phyloP scores from a whole-genome alignment of 208 protist genomes.

The Trypanosomatidae sp. region DNA sequence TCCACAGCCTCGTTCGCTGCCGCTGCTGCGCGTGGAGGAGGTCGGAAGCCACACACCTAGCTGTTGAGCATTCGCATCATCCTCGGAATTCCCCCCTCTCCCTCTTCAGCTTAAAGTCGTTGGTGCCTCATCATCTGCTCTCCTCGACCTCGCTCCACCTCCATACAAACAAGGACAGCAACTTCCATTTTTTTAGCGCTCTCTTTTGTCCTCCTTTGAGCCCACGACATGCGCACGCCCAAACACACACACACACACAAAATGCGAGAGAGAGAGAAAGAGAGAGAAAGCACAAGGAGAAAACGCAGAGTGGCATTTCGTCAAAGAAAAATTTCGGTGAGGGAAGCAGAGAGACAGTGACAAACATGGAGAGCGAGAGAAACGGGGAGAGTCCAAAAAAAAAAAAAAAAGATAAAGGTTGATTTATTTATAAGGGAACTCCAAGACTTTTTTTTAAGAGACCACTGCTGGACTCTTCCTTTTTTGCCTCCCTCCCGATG shows the following conservation, averaged over 20 bases:
- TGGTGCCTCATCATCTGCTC: neutral
- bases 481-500: neutral
- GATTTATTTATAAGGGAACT: neutral
- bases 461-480: neutral
- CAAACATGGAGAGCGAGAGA: neutral
- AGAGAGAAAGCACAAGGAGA: neutral
- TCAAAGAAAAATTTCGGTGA: neutral
- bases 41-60: neutral
- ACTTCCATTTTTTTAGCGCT: neutral
- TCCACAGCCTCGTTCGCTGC: neutral
- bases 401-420: constrained; percentile 8
- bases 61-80: neutral
- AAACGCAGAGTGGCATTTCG: neutral
- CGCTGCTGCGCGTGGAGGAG: neutral
- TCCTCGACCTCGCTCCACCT: neutral
- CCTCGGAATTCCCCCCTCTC: neutral
- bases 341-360: neutral
- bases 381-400: neutral
- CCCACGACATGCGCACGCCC: neutral
- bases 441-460: too few species aligned
- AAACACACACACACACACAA: neutral
- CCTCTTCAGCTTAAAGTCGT: neutral
- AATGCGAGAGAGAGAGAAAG: too few species aligned
- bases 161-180: neutral
- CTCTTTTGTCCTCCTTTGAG: neutral